phyloP scores from a whole-genome alignment of 257 asterid species.

The Ajuga chamaepitys region DNA sequence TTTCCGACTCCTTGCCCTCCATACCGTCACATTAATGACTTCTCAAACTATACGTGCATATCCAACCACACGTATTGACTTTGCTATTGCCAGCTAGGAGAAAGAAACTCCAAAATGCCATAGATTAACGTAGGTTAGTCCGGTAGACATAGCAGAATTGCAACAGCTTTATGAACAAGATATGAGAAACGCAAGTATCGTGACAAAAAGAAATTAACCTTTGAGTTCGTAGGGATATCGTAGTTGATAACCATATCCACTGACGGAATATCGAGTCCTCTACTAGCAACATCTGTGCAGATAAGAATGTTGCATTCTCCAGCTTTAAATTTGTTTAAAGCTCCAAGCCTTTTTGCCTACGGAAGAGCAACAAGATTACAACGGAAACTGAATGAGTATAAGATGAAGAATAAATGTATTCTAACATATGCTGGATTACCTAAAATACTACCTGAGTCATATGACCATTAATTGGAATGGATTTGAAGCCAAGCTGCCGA shows the following conservation, averaged over 20 bases:
- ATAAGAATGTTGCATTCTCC: constrained; percentile 83
- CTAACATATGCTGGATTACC: background rate
- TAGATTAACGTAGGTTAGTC: background rate
- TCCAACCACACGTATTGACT: background rate
- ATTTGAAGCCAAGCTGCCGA: constrained; percentile 72
- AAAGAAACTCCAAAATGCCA: background rate
- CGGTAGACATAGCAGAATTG: too few relatives aligned
- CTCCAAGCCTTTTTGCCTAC: constrained; percentile 86
- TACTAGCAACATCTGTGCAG: constrained; percentile 93
- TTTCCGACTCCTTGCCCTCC: background rate
- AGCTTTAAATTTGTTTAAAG: constrained; percentile 71
- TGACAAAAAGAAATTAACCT: constrained; percentile 36
- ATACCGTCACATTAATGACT: background rate
- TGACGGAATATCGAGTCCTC: constrained; percentile 93
- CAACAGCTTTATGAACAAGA: background rate
- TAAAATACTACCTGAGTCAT: constrained; percentile 66
- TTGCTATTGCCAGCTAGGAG: background rate
- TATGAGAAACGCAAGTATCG: background rate
- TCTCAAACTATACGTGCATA: background rate
- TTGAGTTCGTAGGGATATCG: constrained; percentile 84
- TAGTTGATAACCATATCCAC: constrained; percentile 91
- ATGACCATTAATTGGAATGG: constrained; percentile 94
- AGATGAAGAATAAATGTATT: background rate
- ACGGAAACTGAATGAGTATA: background rate
- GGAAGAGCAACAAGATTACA: background rate